These are phyloP conservation scores for Chytriomyces sp. DNA, from an alignment of 192 early-diverging fungal genomes.

Conservation along the genomic window DNA sequence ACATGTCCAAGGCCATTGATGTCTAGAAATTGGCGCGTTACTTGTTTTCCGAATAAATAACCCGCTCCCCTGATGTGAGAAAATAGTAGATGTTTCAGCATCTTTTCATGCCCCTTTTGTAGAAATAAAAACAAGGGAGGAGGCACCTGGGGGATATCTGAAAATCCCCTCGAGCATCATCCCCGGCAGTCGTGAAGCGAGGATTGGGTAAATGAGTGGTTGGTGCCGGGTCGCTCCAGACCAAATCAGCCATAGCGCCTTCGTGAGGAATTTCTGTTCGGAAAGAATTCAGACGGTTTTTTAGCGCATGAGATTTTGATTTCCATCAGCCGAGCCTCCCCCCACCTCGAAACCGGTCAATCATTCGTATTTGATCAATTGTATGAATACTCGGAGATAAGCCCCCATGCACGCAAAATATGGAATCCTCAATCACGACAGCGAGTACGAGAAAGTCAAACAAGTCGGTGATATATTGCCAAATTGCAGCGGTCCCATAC, in stretches of 20 bases:
- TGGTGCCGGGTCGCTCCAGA: conserved; percentile 82
- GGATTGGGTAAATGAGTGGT: conserved; percentile 27
- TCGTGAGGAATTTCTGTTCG: conserved; percentile 89
- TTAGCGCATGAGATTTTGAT: not conserved
- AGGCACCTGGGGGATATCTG: conserved; percentile 66
- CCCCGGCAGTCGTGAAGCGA: conserved; percentile 35
- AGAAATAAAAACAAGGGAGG: not conserved
- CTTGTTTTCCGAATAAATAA: conserved; percentile 81
- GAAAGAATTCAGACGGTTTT: not conserved
- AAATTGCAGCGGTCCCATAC: conserved; percentile 82
- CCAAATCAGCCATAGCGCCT: conserved; percentile 93
- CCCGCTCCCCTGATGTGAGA: conserved; percentile 73
- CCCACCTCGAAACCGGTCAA: conserved; percentile 81
- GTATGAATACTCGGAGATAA: conserved; percentile 82
- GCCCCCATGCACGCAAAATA: conserved; percentile 96
- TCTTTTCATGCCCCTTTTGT: too few relatives aligned
- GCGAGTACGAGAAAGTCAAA: conserved; percentile 92
- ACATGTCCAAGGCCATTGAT: conserved; percentile 82
- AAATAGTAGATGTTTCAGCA: too few relatives aligned
- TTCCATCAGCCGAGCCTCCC: not conserved
- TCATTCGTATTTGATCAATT: conserved; percentile 84
- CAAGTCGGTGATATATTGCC: conserved; percentile 91
- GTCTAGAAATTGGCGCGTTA: conserved; percentile 79
- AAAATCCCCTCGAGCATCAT: conserved; percentile 73
- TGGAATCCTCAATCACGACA: conserved; percentile 84